phyloP scores from a whole-genome alignment of 495 filamentous ascomycete species.

The Cercophora newfieldiana region DNA sequence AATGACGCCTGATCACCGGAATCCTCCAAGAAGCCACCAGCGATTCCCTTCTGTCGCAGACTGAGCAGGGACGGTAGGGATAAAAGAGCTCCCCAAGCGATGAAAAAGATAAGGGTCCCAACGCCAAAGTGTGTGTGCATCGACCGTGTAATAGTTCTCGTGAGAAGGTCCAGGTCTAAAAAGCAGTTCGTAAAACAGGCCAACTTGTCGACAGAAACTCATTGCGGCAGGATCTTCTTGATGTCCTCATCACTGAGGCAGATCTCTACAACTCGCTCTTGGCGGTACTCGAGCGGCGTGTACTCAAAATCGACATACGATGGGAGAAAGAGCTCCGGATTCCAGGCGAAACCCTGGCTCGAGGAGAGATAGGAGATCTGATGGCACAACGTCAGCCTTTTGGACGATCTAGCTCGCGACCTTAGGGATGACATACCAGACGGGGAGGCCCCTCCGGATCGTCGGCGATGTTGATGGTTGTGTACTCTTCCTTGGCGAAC shows the following conservation, averaged over 20 bases:
- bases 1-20: not conserved
- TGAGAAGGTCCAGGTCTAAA: not conserved
- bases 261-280: conserved; percentile 69
- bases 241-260: conserved; percentile 63
- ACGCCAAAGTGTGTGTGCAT: not conserved
- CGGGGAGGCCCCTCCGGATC: conserved; percentile 61
- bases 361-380: conserved; percentile 70
- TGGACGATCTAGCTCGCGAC: not conserved
- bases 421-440: conserved; percentile 49
- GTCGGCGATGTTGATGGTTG: conserved; percentile 66
- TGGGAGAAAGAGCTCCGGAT: conserved; percentile 63
- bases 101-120: not conserved
- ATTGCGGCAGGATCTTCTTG: conserved; percentile 56
- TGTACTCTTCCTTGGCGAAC: conserved; percentile 64
- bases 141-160: not conserved
- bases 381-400: conserved; percentile 18
- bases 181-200: not conserved
- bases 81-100: not conserved
- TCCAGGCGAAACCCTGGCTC: conserved; percentile 71
- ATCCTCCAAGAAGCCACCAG: not conserved
- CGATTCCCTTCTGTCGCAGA: not conserved
- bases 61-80: not conserved
- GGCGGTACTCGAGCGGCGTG: conserved; percentile 61
- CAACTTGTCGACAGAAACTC: conserved; percentile 14
- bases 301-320: conserved; percentile 59